Percentiles rank a stretch among this genome's conserved stretches.
Conservation (phyloP, 257 asterid genomes). For the Plantago major region DNA sequence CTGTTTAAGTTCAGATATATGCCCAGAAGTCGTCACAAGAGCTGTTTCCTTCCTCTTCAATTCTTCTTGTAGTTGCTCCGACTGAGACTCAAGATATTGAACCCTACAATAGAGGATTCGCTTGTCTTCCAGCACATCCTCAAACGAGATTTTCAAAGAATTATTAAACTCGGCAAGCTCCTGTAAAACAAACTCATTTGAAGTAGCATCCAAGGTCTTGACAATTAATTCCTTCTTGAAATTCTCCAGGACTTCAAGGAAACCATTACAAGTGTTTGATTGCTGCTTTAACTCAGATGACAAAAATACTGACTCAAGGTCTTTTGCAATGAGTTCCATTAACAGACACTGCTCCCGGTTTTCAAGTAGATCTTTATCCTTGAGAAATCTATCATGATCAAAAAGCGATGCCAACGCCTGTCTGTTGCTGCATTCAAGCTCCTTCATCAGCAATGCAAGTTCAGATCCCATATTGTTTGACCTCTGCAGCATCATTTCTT, state of each 20-base stretch:
- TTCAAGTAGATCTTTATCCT: conserved; percentile 47
- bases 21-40: conserved; percentile 48
- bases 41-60: conserved; percentile 50
- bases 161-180: conserved; percentile 27
- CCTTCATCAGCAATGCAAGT: conserved; percentile 58
- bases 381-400: conserved; percentile 57
- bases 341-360: conserved; percentile 52
- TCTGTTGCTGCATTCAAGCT: conserved; percentile 60
- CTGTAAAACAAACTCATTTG: conserved; percentile 38
- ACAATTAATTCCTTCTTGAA: conserved; percentile 49
- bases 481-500: conserved; percentile 77
- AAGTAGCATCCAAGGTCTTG: conserved; percentile 51
- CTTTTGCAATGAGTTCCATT: conserved; percentile 50
- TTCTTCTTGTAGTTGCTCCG: conserved; percentile 41
- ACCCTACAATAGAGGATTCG: conserved; percentile 28
- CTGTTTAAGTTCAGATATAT: conserved; percentile 40
- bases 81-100: conserved; percentile 36
- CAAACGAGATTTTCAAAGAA: conserved; percentile 28
- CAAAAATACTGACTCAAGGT: conserved; percentile 49
- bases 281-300: conserved; percentile 53
- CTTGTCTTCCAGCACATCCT: conserved; percentile 31
- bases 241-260: conserved; percentile 41
- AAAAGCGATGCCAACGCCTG: conserved; percentile 41
- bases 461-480: conserved; percentile 76
- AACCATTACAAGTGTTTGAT: conserved; percentile 25